Base-by-base conservation (phyloP, 768 basidiomycete species). In the Pisolithus albus region DNA sequence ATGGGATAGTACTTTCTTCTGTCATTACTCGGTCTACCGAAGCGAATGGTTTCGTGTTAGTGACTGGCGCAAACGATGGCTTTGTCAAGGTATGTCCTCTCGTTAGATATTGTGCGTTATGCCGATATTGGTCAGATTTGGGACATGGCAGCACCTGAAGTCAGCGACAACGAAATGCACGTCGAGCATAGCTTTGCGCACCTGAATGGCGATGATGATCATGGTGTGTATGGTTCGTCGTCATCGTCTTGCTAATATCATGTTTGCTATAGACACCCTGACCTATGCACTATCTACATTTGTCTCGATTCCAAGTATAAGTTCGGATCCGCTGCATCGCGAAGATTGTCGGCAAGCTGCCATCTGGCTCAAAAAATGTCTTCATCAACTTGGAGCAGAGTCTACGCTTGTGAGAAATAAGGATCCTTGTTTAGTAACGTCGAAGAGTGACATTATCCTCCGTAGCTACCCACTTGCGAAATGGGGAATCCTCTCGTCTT, bases 311-410 rank as follows among this genome's bases (percentile, higher is more conserved):
- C 89, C 84, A 1, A 95, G 92, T 42, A 79, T 99, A 46, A 92
- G 90, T 60, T 81, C 77, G 45, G 75, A 75, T 51, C 75, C 80
- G 1, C 62, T 70, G 1, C 81, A 88, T 62, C 76, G 81, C 50
- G 91, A 92, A 65, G 86, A 94, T 63, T 99, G 96, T 64, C 79
- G 92, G 48, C 95, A 98, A 63, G 89, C 92, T 1, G 93, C 92
- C 5, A 85, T 94, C 41, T 93, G 92, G 84, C 70, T 98, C 51
- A 86, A 87, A 62, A 92, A 91, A 58, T 90, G 90, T 59, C 71
- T 99, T 15, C 77, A 76, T 1, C 90, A 95, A 65, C 78, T 98
- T 18, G 96, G 96, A 15, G 94, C 93, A 3, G 78, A 85, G 36
- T 80, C 92, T 0, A 72, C 76, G 8, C 71, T 98, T 42, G 88